A percentile compares a stretch with the other conserved stretches of the same genome.
These are phyloP conservation scores for Brassica hybrid DNA, from an alignment of 441 rosid species.

Conservation along the genomic window DNA sequence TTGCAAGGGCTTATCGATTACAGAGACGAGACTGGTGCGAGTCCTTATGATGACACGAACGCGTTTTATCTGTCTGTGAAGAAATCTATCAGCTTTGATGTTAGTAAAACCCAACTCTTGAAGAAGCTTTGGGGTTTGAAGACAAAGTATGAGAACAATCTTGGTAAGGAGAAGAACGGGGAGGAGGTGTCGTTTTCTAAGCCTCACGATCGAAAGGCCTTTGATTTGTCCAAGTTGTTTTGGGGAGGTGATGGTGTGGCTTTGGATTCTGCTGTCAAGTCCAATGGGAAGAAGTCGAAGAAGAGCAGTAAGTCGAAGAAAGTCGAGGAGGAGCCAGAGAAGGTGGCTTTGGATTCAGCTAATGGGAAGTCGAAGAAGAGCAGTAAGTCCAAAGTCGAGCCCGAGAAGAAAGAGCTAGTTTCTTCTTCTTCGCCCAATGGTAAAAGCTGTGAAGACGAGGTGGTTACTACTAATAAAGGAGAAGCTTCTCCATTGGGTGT, in stretches of 20 bases:
- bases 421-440: slow-evolving; percentile 18
- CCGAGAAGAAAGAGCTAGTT: slow-evolving; percentile 22
- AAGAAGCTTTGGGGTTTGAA: slow-evolving; percentile 55
- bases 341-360: slow-evolving; percentile 26
- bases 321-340: neutral
- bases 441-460: slow-evolving; percentile 13
- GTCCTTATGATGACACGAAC: slow-evolving; percentile 33
- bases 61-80: slow-evolving; percentile 49
- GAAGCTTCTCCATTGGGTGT: neutral
- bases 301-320: slow-evolving; percentile 16
- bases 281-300: slow-evolving; percentile 33
- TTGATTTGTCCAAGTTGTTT: slow-evolving; percentile 45
- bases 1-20: slow-evolving; percentile 49
- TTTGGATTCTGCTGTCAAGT: slow-evolving; percentile 29
- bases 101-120: slow-evolving; percentile 41
- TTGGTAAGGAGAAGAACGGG: slow-evolving; percentile 44
- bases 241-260: slow-evolving; percentile 48
- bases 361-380: slow-evolving; percentile 37
- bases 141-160: slow-evolving; percentile 48
- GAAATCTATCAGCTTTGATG: slow-evolving; percentile 49
- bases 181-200: slow-evolving; percentile 39
- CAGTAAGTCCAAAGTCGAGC: slow-evolving; percentile 2
- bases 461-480: neutral
- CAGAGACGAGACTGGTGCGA: slow-evolving; percentile 37
- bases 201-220: slow-evolving; percentile 49